phyloP scores from a whole-genome alignment of 257 asterid genomes.

The Ophiorrhiza pumila region DNA sequence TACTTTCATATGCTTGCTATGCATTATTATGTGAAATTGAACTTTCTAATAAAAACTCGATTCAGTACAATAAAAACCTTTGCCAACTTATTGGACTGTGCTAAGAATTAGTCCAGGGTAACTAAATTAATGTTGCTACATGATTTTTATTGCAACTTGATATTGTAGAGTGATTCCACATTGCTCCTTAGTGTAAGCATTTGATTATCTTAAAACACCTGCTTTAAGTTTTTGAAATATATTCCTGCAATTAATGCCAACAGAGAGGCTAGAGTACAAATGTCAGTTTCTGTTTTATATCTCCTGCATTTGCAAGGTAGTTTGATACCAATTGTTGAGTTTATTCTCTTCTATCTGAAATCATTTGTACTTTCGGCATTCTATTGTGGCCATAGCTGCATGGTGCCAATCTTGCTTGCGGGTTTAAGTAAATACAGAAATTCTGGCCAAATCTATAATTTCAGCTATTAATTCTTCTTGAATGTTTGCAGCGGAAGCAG shows the following conservation, averaged over 20 bases:
- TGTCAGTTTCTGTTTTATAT: background rate
- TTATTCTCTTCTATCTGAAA: background rate
- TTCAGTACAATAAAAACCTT: background rate
- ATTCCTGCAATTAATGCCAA: background rate
- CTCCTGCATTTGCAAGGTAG: background rate
- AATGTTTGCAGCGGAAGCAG: slow-evolving; percentile 44
- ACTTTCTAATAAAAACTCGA: background rate
- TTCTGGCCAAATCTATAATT: background rate
- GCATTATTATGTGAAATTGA: background rate
- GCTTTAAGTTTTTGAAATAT: background rate
- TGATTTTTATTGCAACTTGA: background rate
- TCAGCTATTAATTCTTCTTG: background rate
- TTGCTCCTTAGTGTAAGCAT: background rate
- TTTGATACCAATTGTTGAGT: background rate
- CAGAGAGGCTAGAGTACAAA: background rate
- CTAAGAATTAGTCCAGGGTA: background rate
- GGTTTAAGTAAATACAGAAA: background rate
- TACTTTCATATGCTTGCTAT: background rate
- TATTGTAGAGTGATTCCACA: background rate
- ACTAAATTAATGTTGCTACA: background rate
- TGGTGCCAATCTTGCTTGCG: background rate
- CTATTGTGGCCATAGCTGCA: background rate
- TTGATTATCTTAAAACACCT: background rate
- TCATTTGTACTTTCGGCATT: background rate
- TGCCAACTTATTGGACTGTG: background rate